phyloP scores from a whole-genome alignment of 208 protist species.

The Acanthamoeba castellanii region DNA sequence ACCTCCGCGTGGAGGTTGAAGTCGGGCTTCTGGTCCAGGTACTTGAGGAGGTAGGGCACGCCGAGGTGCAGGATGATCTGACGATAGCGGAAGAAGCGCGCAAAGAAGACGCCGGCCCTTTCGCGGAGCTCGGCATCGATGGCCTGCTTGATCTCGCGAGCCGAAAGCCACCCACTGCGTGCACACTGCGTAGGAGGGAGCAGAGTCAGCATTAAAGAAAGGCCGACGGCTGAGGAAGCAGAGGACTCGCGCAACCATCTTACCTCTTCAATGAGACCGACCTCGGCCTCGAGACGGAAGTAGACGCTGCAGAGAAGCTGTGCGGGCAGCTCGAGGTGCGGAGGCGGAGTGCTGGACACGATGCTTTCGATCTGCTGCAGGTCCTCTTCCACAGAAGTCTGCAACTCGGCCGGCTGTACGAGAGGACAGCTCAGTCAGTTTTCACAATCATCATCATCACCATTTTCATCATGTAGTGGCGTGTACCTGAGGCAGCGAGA shows the following conservation, averaged over 20 bases:
- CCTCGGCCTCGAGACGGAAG: slow-evolving; percentile 26
- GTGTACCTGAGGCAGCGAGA: neutral
- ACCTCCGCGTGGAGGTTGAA: slow-evolving; percentile 20
- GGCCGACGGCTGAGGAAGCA: neutral
- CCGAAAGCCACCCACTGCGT: neutral
- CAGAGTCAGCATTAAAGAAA: neutral
- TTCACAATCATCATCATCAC: too few relatives aligned
- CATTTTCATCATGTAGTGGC: neutral
- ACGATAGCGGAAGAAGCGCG: neutral
- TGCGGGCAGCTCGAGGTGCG: neutral
- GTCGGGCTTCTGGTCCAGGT: slow-evolving; percentile 6
- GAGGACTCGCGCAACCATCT: neutral
- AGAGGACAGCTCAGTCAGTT: neutral
- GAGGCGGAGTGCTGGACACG: neutral
- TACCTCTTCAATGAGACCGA: slow-evolving; percentile 13
- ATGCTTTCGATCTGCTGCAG: neutral
- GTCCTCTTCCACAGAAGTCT: slow-evolving; percentile 19
- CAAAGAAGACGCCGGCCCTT: neutral
- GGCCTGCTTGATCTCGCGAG: slow-evolving; percentile 70
- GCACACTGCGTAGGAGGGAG: neutral
- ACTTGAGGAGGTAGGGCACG: slow-evolving; percentile 25
- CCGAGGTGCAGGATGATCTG: slow-evolving; percentile 12
- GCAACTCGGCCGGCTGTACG: neutral
- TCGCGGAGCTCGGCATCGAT: slow-evolving; percentile 53
- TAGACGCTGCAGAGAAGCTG: slow-evolving; percentile 4